Conservation (phyloP, 2,329 filamentous ascomycete genomes). For the Penicillium janthinellum region DNA sequence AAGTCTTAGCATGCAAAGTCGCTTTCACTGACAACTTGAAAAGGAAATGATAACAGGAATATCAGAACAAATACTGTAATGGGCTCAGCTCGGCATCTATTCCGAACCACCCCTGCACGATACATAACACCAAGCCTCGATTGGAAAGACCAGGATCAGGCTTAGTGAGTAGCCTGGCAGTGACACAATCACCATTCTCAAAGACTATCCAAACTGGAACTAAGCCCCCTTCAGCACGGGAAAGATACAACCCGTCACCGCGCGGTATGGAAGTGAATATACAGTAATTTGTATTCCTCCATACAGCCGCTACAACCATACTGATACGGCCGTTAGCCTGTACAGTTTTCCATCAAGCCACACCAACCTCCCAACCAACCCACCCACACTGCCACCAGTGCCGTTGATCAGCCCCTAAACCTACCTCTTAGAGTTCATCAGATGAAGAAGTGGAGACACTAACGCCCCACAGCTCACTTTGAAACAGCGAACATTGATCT, state of each 20-base stretch:
- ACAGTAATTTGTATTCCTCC: not conserved
- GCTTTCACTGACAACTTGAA: not conserved
- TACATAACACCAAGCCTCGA: not conserved
- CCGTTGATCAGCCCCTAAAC: conserved; percentile 3
- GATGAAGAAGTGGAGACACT: conserved; percentile 16
- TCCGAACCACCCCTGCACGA: not conserved
- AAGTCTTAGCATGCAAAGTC: not conserved
- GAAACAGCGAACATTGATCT: conserved; percentile 25
- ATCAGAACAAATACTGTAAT: not conserved
- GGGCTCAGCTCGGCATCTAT: not conserved
- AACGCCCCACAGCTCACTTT: conserved; percentile 26
- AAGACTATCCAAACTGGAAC: not conserved
- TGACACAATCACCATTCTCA: not conserved
- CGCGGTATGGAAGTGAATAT: no score
- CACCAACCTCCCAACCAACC: conserved; percentile 7
- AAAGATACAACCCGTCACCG: not conserved
- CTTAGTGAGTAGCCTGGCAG: not conserved
- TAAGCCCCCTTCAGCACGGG: not conserved
- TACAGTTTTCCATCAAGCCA: not conserved
- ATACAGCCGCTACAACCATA: not conserved
- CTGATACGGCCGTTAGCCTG: not conserved
- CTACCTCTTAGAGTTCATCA: conserved; percentile 13
- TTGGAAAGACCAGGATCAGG: not conserved
- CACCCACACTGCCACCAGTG: not conserved
- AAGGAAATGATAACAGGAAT: not conserved